Conservation (phyloP, 805 yeast species). For the Spathaspora arborariae region DNA sequence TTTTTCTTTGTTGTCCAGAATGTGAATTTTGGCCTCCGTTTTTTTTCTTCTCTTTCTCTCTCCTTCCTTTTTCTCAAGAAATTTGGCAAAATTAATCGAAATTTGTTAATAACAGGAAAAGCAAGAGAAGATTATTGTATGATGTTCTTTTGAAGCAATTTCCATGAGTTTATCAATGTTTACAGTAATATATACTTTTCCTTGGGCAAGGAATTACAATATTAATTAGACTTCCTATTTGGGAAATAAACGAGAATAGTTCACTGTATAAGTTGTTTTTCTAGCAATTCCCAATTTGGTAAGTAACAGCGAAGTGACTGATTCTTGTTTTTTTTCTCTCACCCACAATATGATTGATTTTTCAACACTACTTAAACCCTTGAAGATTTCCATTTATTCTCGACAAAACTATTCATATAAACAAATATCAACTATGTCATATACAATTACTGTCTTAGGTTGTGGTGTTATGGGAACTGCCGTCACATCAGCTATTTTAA, state of each 20-base stretch:
- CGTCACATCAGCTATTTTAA: slow-evolving; percentile 72
- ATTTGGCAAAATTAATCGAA: background rate
- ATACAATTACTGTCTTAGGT: slow-evolving; percentile 77
- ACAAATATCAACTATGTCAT: slow-evolving; percentile 21
- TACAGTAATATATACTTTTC: too few species aligned
- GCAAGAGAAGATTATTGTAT: too few species aligned
- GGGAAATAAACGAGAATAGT: background rate
- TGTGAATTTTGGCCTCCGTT: background rate
- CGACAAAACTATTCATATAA: background rate
- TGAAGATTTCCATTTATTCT: background rate
- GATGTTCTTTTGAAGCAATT: too few species aligned
- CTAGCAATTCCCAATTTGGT: background rate
- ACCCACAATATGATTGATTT: background rate
- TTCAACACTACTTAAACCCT: background rate
- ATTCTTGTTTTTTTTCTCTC: background rate
- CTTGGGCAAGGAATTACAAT: too few species aligned
- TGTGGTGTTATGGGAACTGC: slow-evolving; percentile 97
- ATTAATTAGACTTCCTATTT: slow-evolving; percentile 3
- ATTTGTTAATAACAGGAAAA: background rate
- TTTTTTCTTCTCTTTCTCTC: background rate
- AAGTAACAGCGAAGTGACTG: slow-evolving; percentile 3
- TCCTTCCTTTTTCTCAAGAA: background rate
- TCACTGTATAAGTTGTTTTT: background rate
- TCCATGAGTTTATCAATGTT: too few species aligned
- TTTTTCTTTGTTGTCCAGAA: background rate